A percentile compares a stretch with the other conserved stretches of the same genome.
These are phyloP conservation scores for Arctium lappa DNA, from an alignment of 129 eudicot genomes.

Conservation along the genomic window DNA sequence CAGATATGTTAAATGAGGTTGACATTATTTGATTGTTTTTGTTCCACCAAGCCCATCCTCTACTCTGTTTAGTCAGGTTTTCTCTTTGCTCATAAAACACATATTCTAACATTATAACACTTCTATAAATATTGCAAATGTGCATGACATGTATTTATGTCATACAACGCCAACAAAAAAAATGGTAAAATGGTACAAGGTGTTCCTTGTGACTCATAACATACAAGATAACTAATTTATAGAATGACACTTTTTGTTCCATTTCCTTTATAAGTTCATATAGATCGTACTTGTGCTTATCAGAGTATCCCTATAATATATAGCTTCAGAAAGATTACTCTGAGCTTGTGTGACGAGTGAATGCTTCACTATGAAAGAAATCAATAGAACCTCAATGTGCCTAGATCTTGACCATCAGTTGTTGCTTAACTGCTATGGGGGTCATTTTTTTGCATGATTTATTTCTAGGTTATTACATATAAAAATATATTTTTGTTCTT, in stretches of 20 bases:
- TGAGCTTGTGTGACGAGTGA: background rate
- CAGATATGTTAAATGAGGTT: too few relatives aligned
- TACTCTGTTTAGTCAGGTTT: too few relatives aligned
- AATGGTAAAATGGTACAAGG: background rate
- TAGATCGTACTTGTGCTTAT: background rate
- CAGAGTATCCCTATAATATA: background rate
- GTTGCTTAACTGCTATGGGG: background rate
- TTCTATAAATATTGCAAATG: too few relatives aligned
- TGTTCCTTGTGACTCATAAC: background rate
- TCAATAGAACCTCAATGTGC: background rate
- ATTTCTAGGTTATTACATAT: background rate
- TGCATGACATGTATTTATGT: too few relatives aligned
- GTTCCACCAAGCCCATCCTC: too few relatives aligned
- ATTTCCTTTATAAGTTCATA: too few relatives aligned
- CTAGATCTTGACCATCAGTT: conserved; percentile 5
- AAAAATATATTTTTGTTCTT: conserved; percentile 2
- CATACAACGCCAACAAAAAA: background rate
- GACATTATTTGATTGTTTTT: too few relatives aligned
- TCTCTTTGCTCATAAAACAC: too few relatives aligned
- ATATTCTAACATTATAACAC: too few relatives aligned
- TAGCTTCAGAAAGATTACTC: background rate
- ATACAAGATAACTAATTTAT: background rate
- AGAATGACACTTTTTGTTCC: background rate
- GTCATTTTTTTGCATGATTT: background rate
- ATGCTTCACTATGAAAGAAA: background rate